These are phyloP conservation scores for Penicillium sp. DNA, from an alignment of 2,329 filamentous ascomycete species.

Conservation along the genomic window DNA sequence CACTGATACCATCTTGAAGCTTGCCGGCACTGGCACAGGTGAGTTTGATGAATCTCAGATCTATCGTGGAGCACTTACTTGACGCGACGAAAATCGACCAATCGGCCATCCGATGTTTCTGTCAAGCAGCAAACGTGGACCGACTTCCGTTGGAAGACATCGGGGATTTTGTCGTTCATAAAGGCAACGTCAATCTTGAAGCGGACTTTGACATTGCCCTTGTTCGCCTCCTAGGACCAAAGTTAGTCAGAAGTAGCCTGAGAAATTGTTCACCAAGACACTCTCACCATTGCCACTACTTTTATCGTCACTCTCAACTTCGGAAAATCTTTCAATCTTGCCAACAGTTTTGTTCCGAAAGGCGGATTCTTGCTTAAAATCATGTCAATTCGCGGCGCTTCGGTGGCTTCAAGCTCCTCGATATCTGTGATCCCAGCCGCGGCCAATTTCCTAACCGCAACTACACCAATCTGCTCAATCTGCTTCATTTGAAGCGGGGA, in stretches of 20 bases:
- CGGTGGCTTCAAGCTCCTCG: slow-evolving; percentile 65
- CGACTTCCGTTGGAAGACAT: slow-evolving; percentile 63
- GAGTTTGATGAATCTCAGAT: slow-evolving; percentile 20
- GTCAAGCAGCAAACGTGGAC: slow-evolving; percentile 74
- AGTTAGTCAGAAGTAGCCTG: slow-evolving; percentile 6
- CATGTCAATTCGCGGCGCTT: slow-evolving; percentile 73
- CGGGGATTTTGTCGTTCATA: slow-evolving; percentile 63
- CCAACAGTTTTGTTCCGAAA: slow-evolving; percentile 71
- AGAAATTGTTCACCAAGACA: slow-evolving; percentile 24
- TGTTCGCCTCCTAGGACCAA: slow-evolving; percentile 32
- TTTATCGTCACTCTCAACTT: slow-evolving; percentile 59
- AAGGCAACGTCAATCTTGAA: slow-evolving; percentile 71
- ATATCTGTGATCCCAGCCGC: slow-evolving; percentile 71
- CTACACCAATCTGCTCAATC: slow-evolving; percentile 74
- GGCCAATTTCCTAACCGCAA: slow-evolving; percentile 72
- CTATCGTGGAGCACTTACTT: slow-evolving; percentile 44
- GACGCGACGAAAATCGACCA: slow-evolving; percentile 68
- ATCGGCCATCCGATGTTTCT: slow-evolving; percentile 67
- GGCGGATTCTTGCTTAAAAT: slow-evolving; percentile 78
- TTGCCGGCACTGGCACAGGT: slow-evolving; percentile 58
- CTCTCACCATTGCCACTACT: slow-evolving; percentile 48
- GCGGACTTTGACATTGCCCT: slow-evolving; percentile 55
- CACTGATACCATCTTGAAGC: slow-evolving; percentile 61
- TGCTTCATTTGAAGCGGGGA: slow-evolving; percentile 80
- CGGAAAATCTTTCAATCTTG: slow-evolving; percentile 70